Evolutionary conservation across 2,329 filamentous ascomycete species (phyloP).

Genomic region (Aschersonia sp.): DNA sequence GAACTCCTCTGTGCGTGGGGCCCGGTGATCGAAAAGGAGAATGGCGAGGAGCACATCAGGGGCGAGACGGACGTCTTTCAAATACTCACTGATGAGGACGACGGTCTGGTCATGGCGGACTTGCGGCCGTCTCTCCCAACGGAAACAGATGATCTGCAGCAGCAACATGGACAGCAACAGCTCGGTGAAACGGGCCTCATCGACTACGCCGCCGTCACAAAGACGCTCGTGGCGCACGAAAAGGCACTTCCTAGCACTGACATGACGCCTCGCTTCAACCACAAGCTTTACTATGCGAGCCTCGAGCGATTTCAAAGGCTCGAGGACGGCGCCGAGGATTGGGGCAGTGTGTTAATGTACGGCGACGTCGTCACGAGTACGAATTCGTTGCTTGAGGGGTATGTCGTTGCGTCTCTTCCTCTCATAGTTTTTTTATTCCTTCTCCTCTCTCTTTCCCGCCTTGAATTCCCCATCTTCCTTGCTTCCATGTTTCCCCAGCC

Average conservation of each 20-base stretch:
- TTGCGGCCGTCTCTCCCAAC: constrained; percentile 36
- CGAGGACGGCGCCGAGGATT: constrained; percentile 44
- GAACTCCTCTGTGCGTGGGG: constrained; percentile 52
- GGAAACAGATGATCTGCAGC: too few relatives aligned
- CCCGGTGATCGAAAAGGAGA: constrained; percentile 51
- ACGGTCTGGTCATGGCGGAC: constrained; percentile 40
- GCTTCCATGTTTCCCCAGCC: neutral
- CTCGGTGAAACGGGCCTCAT: constrained; percentile 41
- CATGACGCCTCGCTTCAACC: constrained; percentile 76
- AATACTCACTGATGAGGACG: constrained; percentile 50
- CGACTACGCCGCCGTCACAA: constrained; percentile 61
- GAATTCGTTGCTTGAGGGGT: constrained; percentile 86
- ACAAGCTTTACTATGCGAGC: constrained; percentile 61
- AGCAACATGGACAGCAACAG: constrained; percentile 6
- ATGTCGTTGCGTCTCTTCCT: constrained; percentile 7
- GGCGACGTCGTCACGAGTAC: constrained; percentile 89
- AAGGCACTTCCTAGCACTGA: constrained; percentile 50
- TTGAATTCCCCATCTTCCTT: neutral
- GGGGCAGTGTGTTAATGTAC: constrained; percentile 70
- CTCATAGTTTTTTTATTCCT: neutral
- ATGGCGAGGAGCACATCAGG: constrained; percentile 57
- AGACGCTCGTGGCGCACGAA: constrained; percentile 62
- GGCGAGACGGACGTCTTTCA: constrained; percentile 75
- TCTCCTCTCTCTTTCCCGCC: too few relatives aligned
- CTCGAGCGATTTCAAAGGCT: constrained; percentile 48